A percentile compares a stretch with the other conserved stretches of the same genome.
phyloP scores from a whole-genome alignment of 169 alveolate genomes.

The Plasmodium billcollinsi region DNA sequence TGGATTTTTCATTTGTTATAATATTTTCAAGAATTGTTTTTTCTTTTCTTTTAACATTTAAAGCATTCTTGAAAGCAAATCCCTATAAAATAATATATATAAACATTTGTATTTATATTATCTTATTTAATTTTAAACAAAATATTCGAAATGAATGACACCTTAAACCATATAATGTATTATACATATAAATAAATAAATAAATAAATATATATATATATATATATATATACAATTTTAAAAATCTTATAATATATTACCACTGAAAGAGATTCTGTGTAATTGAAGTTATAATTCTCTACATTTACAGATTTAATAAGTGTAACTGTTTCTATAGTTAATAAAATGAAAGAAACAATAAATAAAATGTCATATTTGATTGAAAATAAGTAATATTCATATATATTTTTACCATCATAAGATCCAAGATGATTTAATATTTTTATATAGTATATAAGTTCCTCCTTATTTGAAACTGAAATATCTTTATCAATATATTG shows the following conservation, averaged over 20 bases:
- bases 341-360: slow-evolving; percentile 1
- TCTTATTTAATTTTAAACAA: background rate
- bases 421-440: slow-evolving; percentile 70
- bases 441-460: slow-evolving; percentile 65
- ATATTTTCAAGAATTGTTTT: slow-evolving; percentile 55
- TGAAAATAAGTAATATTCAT: background rate
- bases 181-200: too few relatives aligned
- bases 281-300: slow-evolving; percentile 52
- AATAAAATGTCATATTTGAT: background rate
- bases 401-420: slow-evolving; percentile 63
- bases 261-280: slow-evolving; percentile 54
- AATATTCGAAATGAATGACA: too few relatives aligned
- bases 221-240: too few relatives aligned
- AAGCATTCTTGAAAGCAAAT: slow-evolving; percentile 68
- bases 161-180: too few relatives aligned
- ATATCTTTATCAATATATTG: slow-evolving; percentile 25
- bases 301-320: slow-evolving; percentile 32
- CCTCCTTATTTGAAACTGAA: slow-evolving; percentile 41
- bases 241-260: slow-evolving; percentile 6
- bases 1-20: slow-evolving; percentile 34
- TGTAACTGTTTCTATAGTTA: slow-evolving; percentile 49
- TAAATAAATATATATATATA: too few relatives aligned
- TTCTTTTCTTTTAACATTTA: slow-evolving; percentile 74
- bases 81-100: slow-evolving; percentile 33
- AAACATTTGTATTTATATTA: background rate